Evolutionary conservation across 2,329 filamentous ascomycete genomes (phyloP), one percentile per base, ranked within the genome.

Genomic region (Fusarium robinianum): DNA sequence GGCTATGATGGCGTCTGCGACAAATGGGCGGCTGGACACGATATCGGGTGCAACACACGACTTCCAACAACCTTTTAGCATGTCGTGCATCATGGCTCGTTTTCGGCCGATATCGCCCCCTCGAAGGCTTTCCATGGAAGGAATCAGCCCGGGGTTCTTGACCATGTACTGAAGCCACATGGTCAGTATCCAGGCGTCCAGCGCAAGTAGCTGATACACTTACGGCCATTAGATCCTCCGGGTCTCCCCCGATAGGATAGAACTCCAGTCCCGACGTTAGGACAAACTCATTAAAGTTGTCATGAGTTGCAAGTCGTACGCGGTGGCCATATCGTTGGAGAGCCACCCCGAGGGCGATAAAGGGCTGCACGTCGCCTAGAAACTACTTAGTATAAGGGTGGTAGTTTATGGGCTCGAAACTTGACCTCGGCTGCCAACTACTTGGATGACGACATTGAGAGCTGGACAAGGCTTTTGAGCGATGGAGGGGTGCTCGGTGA

Each of bases 11-110:
- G 82, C 85, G 62, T 94, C 84, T 0, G 84, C 84, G 11, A 88
- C 72, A 57, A 88, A 87, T 0, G 80, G 78, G 2, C 69, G 61
- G 59, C 88, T 81, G 15, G 72, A 78, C 31, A 63, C 63, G 52
- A 87, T 83, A 51, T 90, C 86, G 0, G 83, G 87, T 3, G 83
- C 77, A 58, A 88, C 81, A 59, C 88, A 92, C 1, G 87, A 83
- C 18, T 85, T 72, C 87, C 88, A 92, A 69, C 90, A 90, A 0
- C 88, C 88, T 48, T 88, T 77, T 60, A 92, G 90, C 85, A 92
- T 92, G 49, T 87, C 84, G 3, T 80, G 85, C 85, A 92, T 91
- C 33, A 81, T 78, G 5, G 79, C 76, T 25, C 88, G 73, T 19
- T 86, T 73, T 16, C 76, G 74, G 0, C 83, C 80, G 45, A 92